Evolutionary conservation across 2,329 filamentous ascomycete genomes (phyloP).

Genomic region (Aspergillus versicolor): DNA sequence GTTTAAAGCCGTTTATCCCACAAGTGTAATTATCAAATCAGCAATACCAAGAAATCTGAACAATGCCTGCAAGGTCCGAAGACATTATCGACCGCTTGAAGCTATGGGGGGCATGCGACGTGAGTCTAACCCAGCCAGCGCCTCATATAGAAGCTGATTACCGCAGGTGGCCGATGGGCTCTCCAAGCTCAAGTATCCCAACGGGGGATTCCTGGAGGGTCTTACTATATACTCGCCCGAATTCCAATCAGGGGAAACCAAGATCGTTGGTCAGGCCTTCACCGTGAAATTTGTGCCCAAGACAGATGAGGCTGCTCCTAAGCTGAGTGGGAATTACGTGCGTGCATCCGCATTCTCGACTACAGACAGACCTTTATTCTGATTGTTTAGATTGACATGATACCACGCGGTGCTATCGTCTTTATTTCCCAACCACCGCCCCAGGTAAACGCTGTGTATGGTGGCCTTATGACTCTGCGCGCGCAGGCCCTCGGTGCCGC

Average conservation of each 20-base stretch:
- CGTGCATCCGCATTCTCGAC: neutral
- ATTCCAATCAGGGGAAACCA: conserved; percentile 51
- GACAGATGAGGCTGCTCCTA: conserved; percentile 31
- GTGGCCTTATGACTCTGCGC: conserved; percentile 54
- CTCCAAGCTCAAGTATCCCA: conserved; percentile 4
- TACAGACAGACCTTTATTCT: no score
- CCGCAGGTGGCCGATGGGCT: conserved; percentile 1
- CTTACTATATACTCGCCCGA: conserved; percentile 57
- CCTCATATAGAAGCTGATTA: neutral
- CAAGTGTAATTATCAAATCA: neutral
- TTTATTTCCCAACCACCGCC: conserved; percentile 51
- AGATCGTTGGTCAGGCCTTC: conserved; percentile 56
- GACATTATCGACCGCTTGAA: neutral
- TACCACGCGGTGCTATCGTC: conserved; percentile 49
- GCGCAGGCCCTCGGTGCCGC: conserved; percentile 47
- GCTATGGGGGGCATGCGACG: neutral
- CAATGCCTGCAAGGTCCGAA: neutral
- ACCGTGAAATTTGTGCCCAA: conserved; percentile 53
- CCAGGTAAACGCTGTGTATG: conserved; percentile 51
- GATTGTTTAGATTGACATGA: conserved; percentile 44
- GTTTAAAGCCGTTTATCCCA: neutral
- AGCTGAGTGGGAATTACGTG: neutral
- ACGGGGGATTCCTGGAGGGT: conserved; percentile 56
- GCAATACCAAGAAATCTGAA: neutral
- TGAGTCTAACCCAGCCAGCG: neutral